These are phyloP conservation scores for Mycogone perniciosa DNA, from an alignment of 2,329 filamentous ascomycete genomes.

Conservation along the genomic window DNA sequence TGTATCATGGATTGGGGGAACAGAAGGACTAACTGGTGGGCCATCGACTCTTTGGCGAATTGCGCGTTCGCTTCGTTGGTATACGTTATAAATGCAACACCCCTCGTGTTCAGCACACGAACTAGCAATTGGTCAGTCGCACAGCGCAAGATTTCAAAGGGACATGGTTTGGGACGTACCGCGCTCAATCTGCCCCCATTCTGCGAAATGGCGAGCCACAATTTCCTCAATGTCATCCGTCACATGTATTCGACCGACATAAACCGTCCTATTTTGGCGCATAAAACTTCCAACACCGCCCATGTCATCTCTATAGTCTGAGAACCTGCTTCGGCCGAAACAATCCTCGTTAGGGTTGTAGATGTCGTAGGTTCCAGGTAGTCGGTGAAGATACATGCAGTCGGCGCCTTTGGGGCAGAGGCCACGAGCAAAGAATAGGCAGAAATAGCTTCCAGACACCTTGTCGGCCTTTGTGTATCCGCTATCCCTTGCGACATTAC, in stretches of 20 bases:
- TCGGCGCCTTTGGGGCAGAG: slow-evolving; percentile 80
- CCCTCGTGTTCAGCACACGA: slow-evolving; percentile 79
- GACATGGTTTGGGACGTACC: slow-evolving; percentile 32
- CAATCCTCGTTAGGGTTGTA: slow-evolving; percentile 94
- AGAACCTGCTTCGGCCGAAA: slow-evolving; percentile 82
- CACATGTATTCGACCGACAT: slow-evolving; percentile 89
- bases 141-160: not conserved
- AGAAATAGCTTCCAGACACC: slow-evolving; percentile 79
- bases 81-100: slow-evolving; percentile 94
- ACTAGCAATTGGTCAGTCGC: slow-evolving; percentile 28
- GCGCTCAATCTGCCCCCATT: slow-evolving; percentile 92
- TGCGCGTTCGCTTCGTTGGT: slow-evolving; percentile 82
- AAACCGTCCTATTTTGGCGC: slow-evolving; percentile 89
- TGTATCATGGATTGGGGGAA: not conserved
- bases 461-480: slow-evolving; percentile 75
- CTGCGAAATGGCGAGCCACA: slow-evolving; percentile 87
- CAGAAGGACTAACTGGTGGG: slow-evolving; percentile 55
- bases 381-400: slow-evolving; percentile 86
- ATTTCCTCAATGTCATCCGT: slow-evolving; percentile 97
- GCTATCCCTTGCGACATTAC: slow-evolving; percentile 73
- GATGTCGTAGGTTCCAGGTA: slow-evolving; percentile 80
- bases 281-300: slow-evolving; percentile 91
- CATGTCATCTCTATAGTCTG: slow-evolving; percentile 95
- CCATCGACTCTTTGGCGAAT: slow-evolving; percentile 94
- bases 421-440: slow-evolving; percentile 83